phyloP scores from a whole-genome alignment of 345 rosid species.

The Acer saccharum region DNA sequence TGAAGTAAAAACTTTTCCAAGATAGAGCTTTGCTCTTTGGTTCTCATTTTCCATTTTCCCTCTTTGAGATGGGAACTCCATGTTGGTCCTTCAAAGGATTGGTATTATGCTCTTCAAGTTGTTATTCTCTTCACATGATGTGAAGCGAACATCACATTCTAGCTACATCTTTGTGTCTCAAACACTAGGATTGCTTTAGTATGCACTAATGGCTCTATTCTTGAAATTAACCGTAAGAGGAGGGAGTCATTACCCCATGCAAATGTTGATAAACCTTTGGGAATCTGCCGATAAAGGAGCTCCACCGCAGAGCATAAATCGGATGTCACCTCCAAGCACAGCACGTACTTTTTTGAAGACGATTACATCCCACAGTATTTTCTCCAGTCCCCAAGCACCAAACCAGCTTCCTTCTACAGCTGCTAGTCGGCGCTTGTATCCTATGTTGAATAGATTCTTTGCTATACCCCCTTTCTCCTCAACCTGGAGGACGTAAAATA shows the following conservation, averaged over 20 bases:
- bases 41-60: not conserved
- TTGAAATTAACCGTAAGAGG: not conserved
- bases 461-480: conserved; percentile 76
- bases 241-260: conserved; percentile 69
- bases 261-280: conserved; percentile 86
- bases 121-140: not conserved
- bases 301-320: conserved; percentile 83
- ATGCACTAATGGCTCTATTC: not conserved
- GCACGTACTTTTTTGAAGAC: conserved; percentile 66
- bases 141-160: not conserved
- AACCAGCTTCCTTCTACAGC: conserved; percentile 90
- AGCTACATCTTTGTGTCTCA: not conserved
- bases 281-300: conserved; percentile 89
- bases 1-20: not conserved
- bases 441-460: conserved; percentile 66
- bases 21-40: not conserved
- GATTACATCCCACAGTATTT: conserved; percentile 63
- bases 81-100: not conserved
- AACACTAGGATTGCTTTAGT: not conserved
- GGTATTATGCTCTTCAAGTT: not conserved
- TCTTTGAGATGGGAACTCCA: not conserved
- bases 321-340: conserved; percentile 74
- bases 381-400: conserved; percentile 94
- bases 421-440: conserved; percentile 64
- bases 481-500: conserved; percentile 45